Evolutionary conservation across 148 eudicot genomes (phyloP).

Genomic region (Chenopodium formosanum): DNA sequence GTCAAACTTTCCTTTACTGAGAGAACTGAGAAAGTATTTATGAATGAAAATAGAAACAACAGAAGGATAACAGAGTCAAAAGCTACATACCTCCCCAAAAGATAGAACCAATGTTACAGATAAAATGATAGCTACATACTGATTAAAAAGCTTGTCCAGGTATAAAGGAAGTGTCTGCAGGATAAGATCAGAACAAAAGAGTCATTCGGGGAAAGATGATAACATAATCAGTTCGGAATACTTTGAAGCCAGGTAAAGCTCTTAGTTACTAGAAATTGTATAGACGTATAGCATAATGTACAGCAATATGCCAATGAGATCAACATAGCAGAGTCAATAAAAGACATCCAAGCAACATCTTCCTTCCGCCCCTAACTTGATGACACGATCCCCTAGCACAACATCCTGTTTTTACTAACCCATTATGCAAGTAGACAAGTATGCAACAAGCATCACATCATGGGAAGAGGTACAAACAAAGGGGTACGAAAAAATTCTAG

Average conservation of each 20-base stretch:
- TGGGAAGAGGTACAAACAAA: background rate
- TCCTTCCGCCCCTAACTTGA: background rate
- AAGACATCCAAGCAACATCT: background rate
- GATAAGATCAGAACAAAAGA: slow-evolving; percentile 19
- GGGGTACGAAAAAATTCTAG: background rate
- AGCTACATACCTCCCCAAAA: slow-evolving; percentile 76
- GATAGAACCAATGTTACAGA: slow-evolving; percentile 94
- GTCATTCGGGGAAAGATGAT: background rate
- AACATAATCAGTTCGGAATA: background rate
- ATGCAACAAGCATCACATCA: background rate
- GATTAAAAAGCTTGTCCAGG: slow-evolving; percentile 90
- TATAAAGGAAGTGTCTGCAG: slow-evolving; percentile 93
- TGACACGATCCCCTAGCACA: background rate
- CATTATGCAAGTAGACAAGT: background rate
- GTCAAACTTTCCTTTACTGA: background rate
- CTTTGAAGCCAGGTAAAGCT: background rate
- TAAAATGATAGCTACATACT: slow-evolving; percentile 78
- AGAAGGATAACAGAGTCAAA: background rate
- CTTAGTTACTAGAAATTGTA: background rate
- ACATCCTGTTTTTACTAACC: background rate
- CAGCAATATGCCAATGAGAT: background rate
- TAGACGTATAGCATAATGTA: background rate
- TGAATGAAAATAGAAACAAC: background rate
- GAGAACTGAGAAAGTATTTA: background rate
- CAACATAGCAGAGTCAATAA: background rate